Percentiles rank a stretch among this genome's conserved stretches.
phyloP scores from a whole-genome alignment of 306 rosid species.

The Psophocarpus tetragonolobus region DNA sequence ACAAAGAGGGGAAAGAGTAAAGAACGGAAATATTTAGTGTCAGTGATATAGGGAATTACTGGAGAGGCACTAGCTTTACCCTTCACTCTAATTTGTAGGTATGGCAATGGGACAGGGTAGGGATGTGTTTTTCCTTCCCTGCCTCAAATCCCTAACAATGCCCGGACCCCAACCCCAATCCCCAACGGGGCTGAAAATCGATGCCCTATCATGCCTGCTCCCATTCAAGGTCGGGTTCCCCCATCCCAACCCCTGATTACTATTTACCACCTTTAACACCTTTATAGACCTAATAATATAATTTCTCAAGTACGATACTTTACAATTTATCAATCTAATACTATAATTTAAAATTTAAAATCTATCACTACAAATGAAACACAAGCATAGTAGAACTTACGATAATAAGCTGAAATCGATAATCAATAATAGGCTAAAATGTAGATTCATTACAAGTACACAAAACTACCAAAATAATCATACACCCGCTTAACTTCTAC shows the following conservation, averaged over 20 bases:
- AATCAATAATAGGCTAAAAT: too few relatives aligned
- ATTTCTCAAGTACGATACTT: background rate
- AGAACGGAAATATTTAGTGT: background rate
- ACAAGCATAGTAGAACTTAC: background rate
- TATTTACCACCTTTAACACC: background rate
- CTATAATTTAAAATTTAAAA: background rate
- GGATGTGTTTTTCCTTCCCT: background rate
- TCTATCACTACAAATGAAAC: background rate
- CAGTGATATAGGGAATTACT: background rate
- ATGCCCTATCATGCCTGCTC: too few relatives aligned
- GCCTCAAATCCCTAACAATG: too few relatives aligned
- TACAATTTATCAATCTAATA: background rate
- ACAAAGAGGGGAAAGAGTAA: background rate
- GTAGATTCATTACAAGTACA: too few relatives aligned
- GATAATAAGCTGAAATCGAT: background rate
- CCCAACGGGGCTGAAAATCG: background rate
- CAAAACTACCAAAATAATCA: too few relatives aligned
- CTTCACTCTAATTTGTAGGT: background rate
- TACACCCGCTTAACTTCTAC: too few relatives aligned
- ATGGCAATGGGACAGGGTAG: background rate
- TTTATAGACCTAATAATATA: background rate
- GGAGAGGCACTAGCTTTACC: background rate
- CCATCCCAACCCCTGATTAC: background rate
- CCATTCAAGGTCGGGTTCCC: too few relatives aligned
- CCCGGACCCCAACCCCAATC: background rate